Conservation (phyloP, 1,139 yeast species). For the Hyphopichia buzzinii region DNA sequence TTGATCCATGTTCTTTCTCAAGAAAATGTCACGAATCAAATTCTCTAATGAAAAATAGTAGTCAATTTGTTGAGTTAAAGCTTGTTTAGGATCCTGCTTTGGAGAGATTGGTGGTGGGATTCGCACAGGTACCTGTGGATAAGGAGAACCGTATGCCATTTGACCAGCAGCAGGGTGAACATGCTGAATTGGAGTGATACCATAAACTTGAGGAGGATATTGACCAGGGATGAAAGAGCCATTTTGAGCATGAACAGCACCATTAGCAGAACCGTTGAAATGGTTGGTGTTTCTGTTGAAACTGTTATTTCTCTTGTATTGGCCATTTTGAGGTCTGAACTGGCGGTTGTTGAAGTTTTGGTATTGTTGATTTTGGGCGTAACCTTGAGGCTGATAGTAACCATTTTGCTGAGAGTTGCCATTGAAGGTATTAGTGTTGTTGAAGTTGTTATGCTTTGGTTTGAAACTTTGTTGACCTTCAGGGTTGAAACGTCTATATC, state of each 20-base stretch:
- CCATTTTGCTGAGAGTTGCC: slow-evolving; percentile 14
- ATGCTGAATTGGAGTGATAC: slow-evolving; percentile 3
- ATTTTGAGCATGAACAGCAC: slow-evolving; percentile 1
- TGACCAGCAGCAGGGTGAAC: slow-evolving; percentile 4
- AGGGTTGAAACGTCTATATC: slow-evolving; percentile 18
- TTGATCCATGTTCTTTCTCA: slow-evolving; percentile 76
- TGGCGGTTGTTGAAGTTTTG: slow-evolving; percentile 23
- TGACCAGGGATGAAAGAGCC: slow-evolving; percentile 1
- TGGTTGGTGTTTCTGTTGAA: slow-evolving; percentile 9
- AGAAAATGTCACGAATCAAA: slow-evolving; percentile 73
- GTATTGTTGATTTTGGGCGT: slow-evolving; percentile 19
- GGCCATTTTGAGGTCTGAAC: slow-evolving; percentile 21
- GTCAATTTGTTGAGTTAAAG: slow-evolving; percentile 67
- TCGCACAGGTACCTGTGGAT: slow-evolving; percentile 23
- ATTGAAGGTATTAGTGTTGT: slow-evolving; percentile 14
- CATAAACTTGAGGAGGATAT: slow-evolving; percentile 4
- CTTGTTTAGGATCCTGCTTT: slow-evolving; percentile 46
- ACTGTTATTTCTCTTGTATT: slow-evolving; percentile 12
- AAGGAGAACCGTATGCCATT: slow-evolving; percentile 1
- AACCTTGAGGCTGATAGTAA: slow-evolving; percentile 27
- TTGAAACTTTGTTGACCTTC: slow-evolving; percentile 15
- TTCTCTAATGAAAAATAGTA: slow-evolving; percentile 90
- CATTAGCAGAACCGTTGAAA: slow-evolving; percentile 13
- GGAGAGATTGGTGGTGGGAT: slow-evolving; percentile 52
- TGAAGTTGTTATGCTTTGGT: slow-evolving; percentile 17